Conservation (phyloP, 208 protist species). For the Endotrypanum monterogeii region DNA sequence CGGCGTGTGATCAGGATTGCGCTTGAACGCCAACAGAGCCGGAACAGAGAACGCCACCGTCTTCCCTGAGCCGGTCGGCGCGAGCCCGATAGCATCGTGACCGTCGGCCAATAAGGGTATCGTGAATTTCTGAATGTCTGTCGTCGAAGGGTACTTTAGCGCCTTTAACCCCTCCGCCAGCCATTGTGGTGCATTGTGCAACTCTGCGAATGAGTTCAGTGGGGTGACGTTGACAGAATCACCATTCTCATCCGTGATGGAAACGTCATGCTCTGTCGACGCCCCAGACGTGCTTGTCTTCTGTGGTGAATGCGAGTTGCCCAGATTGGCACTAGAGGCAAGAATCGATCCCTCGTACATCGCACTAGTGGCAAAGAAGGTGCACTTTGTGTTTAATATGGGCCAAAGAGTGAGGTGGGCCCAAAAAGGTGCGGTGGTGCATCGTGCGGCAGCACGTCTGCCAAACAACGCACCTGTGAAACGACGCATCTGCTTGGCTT, state of each 20-base stretch:
- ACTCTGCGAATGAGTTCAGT: conserved; percentile 61
- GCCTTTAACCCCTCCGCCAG: conserved; percentile 55
- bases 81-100: conserved; percentile 96
- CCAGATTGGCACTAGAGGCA: background rate
- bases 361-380: background rate
- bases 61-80: conserved; percentile 98
- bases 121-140: conserved; percentile 87
- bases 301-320: background rate
- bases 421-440: background rate
- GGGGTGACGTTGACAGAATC: conserved; percentile 50
- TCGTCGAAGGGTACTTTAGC: conserved; percentile 71
- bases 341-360: background rate
- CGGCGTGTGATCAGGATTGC: conserved; percentile 53
- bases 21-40: conserved; percentile 55
- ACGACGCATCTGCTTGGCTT: conserved; percentile 14
- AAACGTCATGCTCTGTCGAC: conserved; percentile 39
- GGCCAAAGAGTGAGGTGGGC: background rate
- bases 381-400: background rate
- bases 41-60: conserved; percentile 99
- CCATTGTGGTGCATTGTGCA: conserved; percentile 60
- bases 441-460: conserved; percentile 2
- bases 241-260: conserved; percentile 57
- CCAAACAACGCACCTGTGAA: conserved; percentile 9
- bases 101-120: conserved; percentile 89
- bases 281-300: background rate